Evolutionary conservation across 2,329 filamentous ascomycete species (phyloP).

Genomic region (Cercospora sesami): DNA sequence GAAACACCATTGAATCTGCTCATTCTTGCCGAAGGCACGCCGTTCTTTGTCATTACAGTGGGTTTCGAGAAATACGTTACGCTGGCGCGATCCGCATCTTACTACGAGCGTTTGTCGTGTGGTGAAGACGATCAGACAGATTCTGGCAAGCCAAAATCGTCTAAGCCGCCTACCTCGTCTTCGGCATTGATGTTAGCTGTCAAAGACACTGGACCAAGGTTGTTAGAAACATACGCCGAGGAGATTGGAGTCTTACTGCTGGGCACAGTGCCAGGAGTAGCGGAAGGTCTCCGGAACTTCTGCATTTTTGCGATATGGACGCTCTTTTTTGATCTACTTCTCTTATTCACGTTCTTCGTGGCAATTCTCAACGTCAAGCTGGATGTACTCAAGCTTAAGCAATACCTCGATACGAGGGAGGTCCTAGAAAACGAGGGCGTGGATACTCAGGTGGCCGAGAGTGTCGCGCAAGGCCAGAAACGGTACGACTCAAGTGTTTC

Average conservation of each 20-base stretch:
- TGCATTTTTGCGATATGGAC: conserved; percentile 99
- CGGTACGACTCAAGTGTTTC: conserved; percentile 68
- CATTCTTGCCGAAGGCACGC: conserved; percentile 87
- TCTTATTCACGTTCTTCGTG: conserved; percentile 97
- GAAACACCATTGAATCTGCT: conserved; percentile 92
- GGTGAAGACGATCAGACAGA: conserved; percentile 33
- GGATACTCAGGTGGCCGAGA: conserved; percentile 85
- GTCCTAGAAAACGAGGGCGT: conserved; percentile 96
- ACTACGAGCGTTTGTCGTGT: conserved; percentile 63
- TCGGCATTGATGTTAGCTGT: conserved; percentile 84
- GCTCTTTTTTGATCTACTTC: conserved; percentile 87
- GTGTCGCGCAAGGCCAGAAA: conserved; percentile 76
- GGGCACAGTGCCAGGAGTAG: conserved; percentile 89
- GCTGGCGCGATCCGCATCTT: conserved; percentile 89
- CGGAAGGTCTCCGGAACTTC: conserved; percentile 94
- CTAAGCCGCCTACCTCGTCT: conserved; percentile 61
- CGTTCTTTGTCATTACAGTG: conserved; percentile 96
- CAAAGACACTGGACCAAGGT: conserved; percentile 92
- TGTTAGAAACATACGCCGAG: conserved; percentile 84
- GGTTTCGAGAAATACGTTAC: conserved; percentile 99
- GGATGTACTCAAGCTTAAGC: conserved; percentile 97
- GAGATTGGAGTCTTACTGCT: conserved; percentile 83
- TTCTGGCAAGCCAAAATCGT: neutral
- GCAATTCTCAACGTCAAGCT: conserved; percentile 97
- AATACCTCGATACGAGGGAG: conserved; percentile 87